These are phyloP conservation scores for Phytophthora niederhauseri DNA, from an alignment of 352 stramenopile species.

Conservation along the genomic window DNA sequence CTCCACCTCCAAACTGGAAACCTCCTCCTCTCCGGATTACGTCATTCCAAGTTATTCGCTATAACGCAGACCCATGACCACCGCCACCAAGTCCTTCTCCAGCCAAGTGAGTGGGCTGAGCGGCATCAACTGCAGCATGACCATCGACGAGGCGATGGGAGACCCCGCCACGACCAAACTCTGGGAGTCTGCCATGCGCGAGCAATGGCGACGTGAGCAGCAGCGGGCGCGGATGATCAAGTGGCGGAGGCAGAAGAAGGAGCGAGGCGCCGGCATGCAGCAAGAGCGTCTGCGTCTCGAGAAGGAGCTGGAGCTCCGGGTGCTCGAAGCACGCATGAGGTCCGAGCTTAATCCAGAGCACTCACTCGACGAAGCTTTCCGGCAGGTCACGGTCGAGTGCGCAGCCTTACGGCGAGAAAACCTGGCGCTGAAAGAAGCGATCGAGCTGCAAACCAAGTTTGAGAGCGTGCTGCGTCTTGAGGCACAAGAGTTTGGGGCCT, in stretches of 20 bases:
- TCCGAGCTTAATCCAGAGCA: not conserved
- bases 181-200: not conserved
- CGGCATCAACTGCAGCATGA: not conserved
- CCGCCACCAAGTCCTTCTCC: not conserved
- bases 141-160: not conserved
- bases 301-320: not conserved
- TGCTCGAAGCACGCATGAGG: not conserved
- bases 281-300: constrained; percentile 11
- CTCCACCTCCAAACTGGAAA: too few relatives aligned
- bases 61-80: not conserved
- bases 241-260: constrained; percentile 10
- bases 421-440: constrained; percentile 2
- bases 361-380: not conserved
- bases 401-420: constrained; percentile 6
- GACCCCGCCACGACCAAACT: not conserved
- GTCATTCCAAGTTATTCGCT: not conserved
- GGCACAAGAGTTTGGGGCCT: not conserved
- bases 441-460: constrained; percentile 1
- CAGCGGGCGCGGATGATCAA: constrained; percentile 9
- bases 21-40: not conserved
- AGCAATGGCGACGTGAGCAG: not conserved
- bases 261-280: not conserved
- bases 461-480: not conserved
- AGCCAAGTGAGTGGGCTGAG: not conserved
- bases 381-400: not conserved